Conservation (phyloP, 2,329 filamentous ascomycete genomes). For the Periconia digitata region DNA sequence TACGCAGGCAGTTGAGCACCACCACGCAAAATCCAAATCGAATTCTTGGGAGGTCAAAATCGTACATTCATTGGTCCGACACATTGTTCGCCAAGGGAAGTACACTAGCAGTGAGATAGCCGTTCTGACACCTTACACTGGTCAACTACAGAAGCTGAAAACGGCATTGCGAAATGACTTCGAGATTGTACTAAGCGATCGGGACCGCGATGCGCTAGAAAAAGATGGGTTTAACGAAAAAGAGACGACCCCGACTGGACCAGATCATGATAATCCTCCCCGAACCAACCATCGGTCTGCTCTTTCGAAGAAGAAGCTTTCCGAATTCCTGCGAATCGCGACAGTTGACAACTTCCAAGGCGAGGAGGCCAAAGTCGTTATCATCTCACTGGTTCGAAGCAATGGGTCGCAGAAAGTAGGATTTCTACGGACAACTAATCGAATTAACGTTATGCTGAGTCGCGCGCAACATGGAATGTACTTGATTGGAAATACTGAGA, state of each 20-base stretch:
- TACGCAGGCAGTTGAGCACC: conserved; percentile 6
- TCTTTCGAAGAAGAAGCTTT: conserved; percentile 24
- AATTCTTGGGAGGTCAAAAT: conserved; percentile 67
- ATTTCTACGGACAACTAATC: conserved; percentile 66
- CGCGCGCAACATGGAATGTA: conserved; percentile 71
- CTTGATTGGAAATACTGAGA: conserved; percentile 67
- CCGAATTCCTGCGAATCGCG: conserved; percentile 47
- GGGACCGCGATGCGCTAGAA: conserved; percentile 59
- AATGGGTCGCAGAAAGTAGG: conserved; percentile 62
- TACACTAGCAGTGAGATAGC: conserved; percentile 67
- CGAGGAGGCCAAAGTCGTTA: conserved; percentile 71
- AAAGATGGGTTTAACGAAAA: conserved; percentile 22
- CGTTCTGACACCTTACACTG: conserved; percentile 67
- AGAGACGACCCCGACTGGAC: background rate
- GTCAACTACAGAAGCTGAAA: conserved; percentile 59
- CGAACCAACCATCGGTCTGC: conserved; percentile 5
- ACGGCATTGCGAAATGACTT: conserved; percentile 51
- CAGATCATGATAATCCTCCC: background rate
- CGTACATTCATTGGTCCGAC: conserved; percentile 62
- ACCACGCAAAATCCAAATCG: conserved; percentile 49
- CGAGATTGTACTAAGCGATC: conserved; percentile 65
- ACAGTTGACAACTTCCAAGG: conserved; percentile 79
- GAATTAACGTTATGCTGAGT: conserved; percentile 69
- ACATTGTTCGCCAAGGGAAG: conserved; percentile 65
- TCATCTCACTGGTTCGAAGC: conserved; percentile 71